These are phyloP conservation scores for Immersiella caudata DNA, from an alignment of 495 filamentous ascomycete species.

Conservation along the genomic window DNA sequence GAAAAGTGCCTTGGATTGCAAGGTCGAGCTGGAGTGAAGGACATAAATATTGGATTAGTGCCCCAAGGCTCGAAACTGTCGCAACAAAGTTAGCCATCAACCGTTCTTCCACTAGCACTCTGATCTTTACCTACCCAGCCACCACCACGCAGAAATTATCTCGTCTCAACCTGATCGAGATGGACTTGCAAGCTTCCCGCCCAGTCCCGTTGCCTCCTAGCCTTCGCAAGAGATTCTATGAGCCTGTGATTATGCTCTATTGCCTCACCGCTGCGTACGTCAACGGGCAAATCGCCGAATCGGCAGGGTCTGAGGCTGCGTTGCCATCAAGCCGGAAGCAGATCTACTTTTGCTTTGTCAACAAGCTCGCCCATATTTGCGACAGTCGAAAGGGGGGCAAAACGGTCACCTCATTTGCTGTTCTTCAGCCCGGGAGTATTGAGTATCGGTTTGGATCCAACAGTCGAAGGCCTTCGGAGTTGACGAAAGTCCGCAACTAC, in stretches of 20 bases:
- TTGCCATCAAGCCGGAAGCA: slow-evolving; percentile 14
- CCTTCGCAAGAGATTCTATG: slow-evolving; percentile 29
- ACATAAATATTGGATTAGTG: too few relatives aligned
- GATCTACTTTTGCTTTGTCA: slow-evolving; percentile 29
- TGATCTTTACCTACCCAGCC: too few relatives aligned
- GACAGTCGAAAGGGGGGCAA: slow-evolving; percentile 21
- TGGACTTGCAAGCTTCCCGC: neutral
- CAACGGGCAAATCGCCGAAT: slow-evolving; percentile 10
- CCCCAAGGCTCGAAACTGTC: too few relatives aligned
- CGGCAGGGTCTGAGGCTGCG: slow-evolving; percentile 1
- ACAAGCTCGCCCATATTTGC: slow-evolving; percentile 37
- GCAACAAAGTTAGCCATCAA: too few relatives aligned
- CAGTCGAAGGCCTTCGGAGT: neutral
- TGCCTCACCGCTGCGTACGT: slow-evolving; percentile 15
- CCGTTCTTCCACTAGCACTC: too few relatives aligned
- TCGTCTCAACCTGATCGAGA: neutral
- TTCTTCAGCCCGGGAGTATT: slow-evolving; percentile 25
- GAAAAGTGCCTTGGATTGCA: too few relatives aligned
- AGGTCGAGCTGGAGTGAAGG: too few relatives aligned
- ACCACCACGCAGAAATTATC: too few relatives aligned
- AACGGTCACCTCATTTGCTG: slow-evolving; percentile 29
- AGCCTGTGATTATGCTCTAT: slow-evolving; percentile 23
- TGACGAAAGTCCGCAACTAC: neutral
- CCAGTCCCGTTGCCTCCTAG: slow-evolving; percentile 12
- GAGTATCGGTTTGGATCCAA: slow-evolving; percentile 36